A percentile compares a stretch with the other conserved stretches of the same genome.
These are phyloP conservation scores for Fistulinella cinereoalba DNA, from an alignment of 1,284 basidiomycete genomes.

Conservation along the genomic window DNA sequence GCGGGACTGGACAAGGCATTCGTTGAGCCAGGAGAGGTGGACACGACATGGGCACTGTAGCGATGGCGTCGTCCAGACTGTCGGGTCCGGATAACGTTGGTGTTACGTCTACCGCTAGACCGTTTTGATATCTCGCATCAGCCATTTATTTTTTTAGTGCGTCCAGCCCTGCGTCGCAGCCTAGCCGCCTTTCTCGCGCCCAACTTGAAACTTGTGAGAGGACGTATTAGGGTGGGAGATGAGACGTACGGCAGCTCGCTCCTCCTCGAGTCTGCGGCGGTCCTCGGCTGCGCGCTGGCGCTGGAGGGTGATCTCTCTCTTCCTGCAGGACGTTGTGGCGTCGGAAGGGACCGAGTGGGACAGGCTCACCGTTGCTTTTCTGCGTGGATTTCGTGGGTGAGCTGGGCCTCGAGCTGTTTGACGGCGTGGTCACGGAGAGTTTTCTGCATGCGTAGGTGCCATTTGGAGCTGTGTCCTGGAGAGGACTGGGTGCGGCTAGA, in stretches of 20 bases:
- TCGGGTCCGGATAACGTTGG: no score
- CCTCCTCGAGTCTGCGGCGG: slow-evolving; percentile 64
- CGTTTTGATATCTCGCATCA: slow-evolving; percentile 25
- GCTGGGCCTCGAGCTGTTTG: slow-evolving; percentile 67
- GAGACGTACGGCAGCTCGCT: slow-evolving; percentile 60
- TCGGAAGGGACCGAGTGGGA: background rate
- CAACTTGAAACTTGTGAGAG: slow-evolving; percentile 49
- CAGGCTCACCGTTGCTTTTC: slow-evolving; percentile 55
- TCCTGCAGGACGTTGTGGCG: slow-evolving; percentile 38
- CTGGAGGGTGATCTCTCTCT: slow-evolving; percentile 63
- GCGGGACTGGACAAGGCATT: slow-evolving; percentile 85
- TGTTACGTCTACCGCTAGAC: no score
- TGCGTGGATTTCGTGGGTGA: slow-evolving; percentile 72
- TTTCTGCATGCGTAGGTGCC: slow-evolving; percentile 67
- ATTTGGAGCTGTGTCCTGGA: slow-evolving; percentile 63
- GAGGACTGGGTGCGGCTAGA: slow-evolving; percentile 67
- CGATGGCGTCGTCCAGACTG: no score
- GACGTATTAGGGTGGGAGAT: background rate
- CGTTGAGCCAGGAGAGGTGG: slow-evolving; percentile 75
- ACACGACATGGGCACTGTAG: slow-evolving; percentile 82
- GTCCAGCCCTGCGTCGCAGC: slow-evolving; percentile 64
- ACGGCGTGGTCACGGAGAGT: slow-evolving; percentile 62
- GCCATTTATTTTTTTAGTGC: slow-evolving; percentile 75
- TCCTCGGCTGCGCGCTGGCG: slow-evolving; percentile 72
- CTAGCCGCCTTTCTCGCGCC: slow-evolving; percentile 73